Base-by-base conservation (phyloP, 805 yeast genomes). In the Candida odintsovae region DNA sequence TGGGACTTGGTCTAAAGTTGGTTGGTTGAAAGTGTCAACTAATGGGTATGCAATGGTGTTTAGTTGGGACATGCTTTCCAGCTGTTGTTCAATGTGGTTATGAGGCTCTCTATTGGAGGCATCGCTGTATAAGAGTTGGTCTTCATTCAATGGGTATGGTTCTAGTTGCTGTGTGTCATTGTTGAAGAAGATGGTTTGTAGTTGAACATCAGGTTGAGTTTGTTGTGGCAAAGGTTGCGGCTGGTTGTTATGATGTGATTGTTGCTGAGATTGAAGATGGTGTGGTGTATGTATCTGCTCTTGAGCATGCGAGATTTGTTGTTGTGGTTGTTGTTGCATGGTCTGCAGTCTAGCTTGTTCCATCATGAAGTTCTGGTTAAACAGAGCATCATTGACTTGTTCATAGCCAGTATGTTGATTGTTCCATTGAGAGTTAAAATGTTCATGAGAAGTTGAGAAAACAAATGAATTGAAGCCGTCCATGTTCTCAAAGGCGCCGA, bases 11-110 rank as follows among this genome's bases (percentile, higher is more conserved):
- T 29, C 43, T 3, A 31, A 9, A 2, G 21, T 40, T 33, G 52
- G 51, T 22, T 58, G 57, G 7, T 37, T 40, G 39, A 57, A 57
- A 2, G 57, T 56, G 33, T 51, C 49, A 29, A 50, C 46, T 20
- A 58, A 59, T 12, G 57, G 56, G 44, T 53, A 51, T 1, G 50
- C 50, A n/a, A 51, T 20, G n/a, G 18, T 11, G 23, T 20, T 20
- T 6, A 36, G 39, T 13, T 36, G 39, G 2, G 22, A 13, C 16
- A 36, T 11, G 39, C 9, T 36, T 13, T 13, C 31, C 25, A 36
- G 12, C n/a, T 36, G 39, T 19, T 18, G 20, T 18, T 33, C 36
- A 16, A 33, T 33, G 36, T 33, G 36, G 8, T n/a, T n/a, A 16
- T 33, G 36, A 16, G 18, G 12, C 12, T 33, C 20, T 16, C n/a